Conservation (phyloP, 768 basidiomycete genomes). For the Hydnomerulius pinastri region DNA sequence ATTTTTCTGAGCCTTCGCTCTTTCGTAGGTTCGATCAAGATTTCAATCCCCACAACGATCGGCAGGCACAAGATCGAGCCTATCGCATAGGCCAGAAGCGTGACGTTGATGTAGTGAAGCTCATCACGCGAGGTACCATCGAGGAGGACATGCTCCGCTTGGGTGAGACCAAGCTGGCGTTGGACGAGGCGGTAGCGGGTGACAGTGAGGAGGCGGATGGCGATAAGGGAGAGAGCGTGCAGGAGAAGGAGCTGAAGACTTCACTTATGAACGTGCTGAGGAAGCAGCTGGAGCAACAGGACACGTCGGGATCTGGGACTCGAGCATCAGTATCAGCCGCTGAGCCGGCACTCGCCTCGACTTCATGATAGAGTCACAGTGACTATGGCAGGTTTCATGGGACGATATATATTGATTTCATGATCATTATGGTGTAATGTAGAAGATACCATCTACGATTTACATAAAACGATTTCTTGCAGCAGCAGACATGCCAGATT, state of each 20-base stretch:
- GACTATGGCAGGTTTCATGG: slow-evolving; percentile 6
- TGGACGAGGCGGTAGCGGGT: slow-evolving; percentile 94
- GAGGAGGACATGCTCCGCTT: slow-evolving; percentile 95
- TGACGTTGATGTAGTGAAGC: slow-evolving; percentile 92
- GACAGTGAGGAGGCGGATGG: slow-evolving; percentile 56
- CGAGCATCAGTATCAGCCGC: background rate
- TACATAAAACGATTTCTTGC: background rate
- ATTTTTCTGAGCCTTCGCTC: background rate
- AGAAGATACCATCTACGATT: slow-evolving; percentile 22
- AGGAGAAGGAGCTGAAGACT: slow-evolving; percentile 82
- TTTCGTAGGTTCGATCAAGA: slow-evolving; percentile 87
- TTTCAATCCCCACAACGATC: slow-evolving; percentile 97
- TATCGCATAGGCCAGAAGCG: slow-evolving; percentile 96
- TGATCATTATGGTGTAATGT: slow-evolving; percentile 14
- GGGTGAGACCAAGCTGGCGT: slow-evolving; percentile 85
- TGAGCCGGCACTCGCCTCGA: background rate
- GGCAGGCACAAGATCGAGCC: slow-evolving; percentile 95
- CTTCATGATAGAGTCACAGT: slow-evolving; percentile 11
- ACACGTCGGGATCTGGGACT: slow-evolving; percentile 21
- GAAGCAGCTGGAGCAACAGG: slow-evolving; percentile 73
- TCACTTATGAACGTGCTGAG: slow-evolving; percentile 84
- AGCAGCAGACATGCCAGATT: no score
- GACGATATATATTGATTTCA: slow-evolving; percentile 13
- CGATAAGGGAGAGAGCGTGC: slow-evolving; percentile 59
- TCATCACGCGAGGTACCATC: slow-evolving; percentile 89